Evolutionary conservation across 345 rosid species (phyloP).

Genomic region (Cardiospermum halicacabum): DNA sequence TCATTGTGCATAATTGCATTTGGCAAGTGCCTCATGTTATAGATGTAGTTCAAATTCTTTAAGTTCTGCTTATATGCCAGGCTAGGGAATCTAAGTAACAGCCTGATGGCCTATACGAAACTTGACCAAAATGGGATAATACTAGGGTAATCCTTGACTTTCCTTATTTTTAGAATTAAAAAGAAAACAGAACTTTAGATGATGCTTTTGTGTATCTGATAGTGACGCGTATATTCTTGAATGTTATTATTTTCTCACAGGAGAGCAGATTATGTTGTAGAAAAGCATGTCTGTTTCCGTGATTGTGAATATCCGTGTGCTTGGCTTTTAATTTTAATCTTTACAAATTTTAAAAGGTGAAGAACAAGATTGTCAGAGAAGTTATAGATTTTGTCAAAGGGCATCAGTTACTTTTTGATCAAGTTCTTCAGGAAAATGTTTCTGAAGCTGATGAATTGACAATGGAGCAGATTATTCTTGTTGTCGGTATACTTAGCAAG

Average conservation of each 20-base stretch:
- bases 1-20: background rate
- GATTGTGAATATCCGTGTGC: background rate
- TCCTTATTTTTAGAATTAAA: background rate
- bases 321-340: conserved; percentile 6
- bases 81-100: background rate
- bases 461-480: conserved; percentile 86
- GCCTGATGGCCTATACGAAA: background rate
- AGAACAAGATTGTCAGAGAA: conserved; percentile 85
- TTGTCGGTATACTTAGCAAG: conserved; percentile 90
- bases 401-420: conserved; percentile 73
- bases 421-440: conserved; percentile 71
- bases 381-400: conserved; percentile 76
- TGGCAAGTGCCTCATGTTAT: background rate
- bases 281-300: background rate
- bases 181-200: background rate
- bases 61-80: background rate
- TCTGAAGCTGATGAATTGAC: conserved; percentile 60
- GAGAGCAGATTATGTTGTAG: background rate
- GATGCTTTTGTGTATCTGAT: background rate
- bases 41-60: background rate
- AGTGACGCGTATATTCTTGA: background rate
- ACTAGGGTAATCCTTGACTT: background rate
- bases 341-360: conserved; percentile 45
- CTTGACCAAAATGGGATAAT: background rate
- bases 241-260: background rate